phyloP scores from a whole-genome alignment of 148 eudicot species.

The Rhododendron williamsianum region DNA sequence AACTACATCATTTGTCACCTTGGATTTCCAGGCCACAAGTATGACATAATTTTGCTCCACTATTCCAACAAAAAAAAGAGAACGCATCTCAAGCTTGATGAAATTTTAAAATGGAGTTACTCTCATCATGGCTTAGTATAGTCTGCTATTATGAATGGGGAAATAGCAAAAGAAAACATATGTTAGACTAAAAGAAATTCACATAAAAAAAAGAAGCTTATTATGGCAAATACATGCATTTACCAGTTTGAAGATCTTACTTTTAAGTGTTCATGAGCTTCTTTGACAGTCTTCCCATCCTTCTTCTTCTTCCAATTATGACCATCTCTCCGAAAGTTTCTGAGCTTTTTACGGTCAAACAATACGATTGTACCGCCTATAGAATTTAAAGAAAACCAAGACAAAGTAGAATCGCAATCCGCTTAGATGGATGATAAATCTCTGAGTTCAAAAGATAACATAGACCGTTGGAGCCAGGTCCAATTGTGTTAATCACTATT shows the following conservation, averaged over 20 bases:
- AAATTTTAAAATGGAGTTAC: not conserved
- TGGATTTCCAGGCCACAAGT: not conserved
- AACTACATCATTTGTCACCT: not conserved
- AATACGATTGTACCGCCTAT: slow-evolving; percentile 78
- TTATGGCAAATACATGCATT: not conserved
- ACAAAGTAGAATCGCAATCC: slow-evolving; percentile 3
- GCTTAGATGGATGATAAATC: not conserved
- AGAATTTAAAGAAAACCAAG: slow-evolving; percentile 8
- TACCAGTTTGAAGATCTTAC: slow-evolving; percentile 34
- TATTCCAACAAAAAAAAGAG: not conserved
- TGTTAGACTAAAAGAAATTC: not conserved
- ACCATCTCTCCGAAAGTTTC: slow-evolving; percentile 94
- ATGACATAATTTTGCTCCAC: not conserved
- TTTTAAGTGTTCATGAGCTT: slow-evolving; percentile 95
- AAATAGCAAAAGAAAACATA: not conserved
- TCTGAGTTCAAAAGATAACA: not conserved
- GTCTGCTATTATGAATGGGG: not conserved
- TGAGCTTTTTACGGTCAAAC: slow-evolving; percentile 87
- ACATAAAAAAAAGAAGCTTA: not conserved
- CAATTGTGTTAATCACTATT: not conserved
- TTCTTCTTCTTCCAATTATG: slow-evolving; percentile 94
- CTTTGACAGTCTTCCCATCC: slow-evolving; percentile 93
- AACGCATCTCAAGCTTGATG: not conserved
- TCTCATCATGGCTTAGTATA: not conserved
- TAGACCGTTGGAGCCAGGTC: not conserved